Percentiles rank a stretch among this genome's conserved stretches.
Conservation (phyloP, 306 rosid species). For the Vigna hirtella region DNA sequence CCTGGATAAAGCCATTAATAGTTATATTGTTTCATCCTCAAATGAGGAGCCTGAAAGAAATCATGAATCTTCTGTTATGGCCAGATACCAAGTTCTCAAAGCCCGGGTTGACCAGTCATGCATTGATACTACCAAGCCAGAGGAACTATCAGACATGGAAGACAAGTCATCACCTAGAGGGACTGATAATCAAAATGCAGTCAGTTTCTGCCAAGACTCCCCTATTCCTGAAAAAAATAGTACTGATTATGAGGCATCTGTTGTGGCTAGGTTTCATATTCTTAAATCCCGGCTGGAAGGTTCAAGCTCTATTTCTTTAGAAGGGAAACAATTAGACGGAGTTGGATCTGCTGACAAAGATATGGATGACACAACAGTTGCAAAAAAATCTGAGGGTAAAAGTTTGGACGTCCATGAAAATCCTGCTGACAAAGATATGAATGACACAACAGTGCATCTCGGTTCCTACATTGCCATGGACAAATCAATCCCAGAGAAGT, state of each 20-base stretch:
- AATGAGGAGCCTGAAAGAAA: conserved; percentile 37
- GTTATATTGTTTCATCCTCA: conserved; percentile 45
- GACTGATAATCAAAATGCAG: conserved; percentile 37
- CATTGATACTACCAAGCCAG: conserved; percentile 14
- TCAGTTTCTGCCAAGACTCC: conserved; percentile 37
- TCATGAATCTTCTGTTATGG: conserved; percentile 62
- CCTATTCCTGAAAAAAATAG: conserved; percentile 34
- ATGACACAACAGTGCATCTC: conserved; percentile 26
- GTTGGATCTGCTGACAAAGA: conserved; percentile 46
- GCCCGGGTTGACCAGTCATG: conserved; percentile 48
- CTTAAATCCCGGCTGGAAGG: conserved; percentile 58
- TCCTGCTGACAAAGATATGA: not conserved
- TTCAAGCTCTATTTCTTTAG: conserved; percentile 42
- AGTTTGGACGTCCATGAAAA: conserved; percentile 40
- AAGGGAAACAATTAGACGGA: conserved; percentile 45
- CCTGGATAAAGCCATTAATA: conserved; percentile 37
- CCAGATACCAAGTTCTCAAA: conserved; percentile 58
- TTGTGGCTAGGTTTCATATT: conserved; percentile 64
- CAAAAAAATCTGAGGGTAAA: conserved; percentile 45
- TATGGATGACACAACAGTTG: conserved; percentile 44
- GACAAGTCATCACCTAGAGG: conserved; percentile 41
- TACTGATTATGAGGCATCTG: conserved; percentile 54
- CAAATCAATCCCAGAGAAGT: conserved; percentile 42
- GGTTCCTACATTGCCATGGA: conserved; percentile 43
- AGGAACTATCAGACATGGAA: conserved; percentile 45